Base-by-base conservation (phyloP, 2,329 filamentous ascomycete genomes). In the Teratosphaeria gauchensis region DNA sequence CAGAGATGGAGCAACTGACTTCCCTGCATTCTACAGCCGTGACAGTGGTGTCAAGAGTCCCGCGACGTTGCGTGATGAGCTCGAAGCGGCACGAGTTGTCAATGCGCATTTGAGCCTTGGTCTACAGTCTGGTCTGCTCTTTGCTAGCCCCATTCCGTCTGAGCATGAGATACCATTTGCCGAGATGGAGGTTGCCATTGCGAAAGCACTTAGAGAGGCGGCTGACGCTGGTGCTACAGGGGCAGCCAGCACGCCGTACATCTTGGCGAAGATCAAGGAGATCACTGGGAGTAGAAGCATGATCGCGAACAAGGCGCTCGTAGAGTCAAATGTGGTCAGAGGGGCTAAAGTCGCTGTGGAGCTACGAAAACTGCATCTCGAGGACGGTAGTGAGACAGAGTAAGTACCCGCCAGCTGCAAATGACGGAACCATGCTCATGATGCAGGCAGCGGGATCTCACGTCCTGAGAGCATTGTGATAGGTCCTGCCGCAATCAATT, bases 21-120 rank as follows among this genome's bases (percentile, higher is more conserved):
- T 97, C 68, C 94, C 94, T 1, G 90, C 89, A 0, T 99, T 99
- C 73, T 99, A 89, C 82, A 89, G 89, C 0, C 80, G 92, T 48
- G 90, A 96, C 51, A 96, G 92, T 72, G 90, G 91, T 12, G 76
- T 88, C 56, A 84, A 80, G 72, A 95, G 90, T 69, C 92, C 92
- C 0, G 82, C 84, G 24, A 83, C 89, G 1, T 82, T 96, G 51
- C 75, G 84, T 56, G 82, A 86, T 64, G 90, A 95, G 70, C 79
- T 80, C 58, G 89, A 97, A 70, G 94, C 94, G 35, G 94, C 94
- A 0, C 85, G 87, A n/a, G 90, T 97, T 58, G 88, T 96, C 59
- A 80, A 89, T 65, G 89, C 90, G 0, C 90, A 95, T 75, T 82
- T 86, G 66, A 78, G 76, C 55, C 78, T 95, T 14, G 82, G 82